phyloP scores from a whole-genome alignment of 2,329 filamentous ascomycete genomes.

The Fusarium nisikadoi region DNA sequence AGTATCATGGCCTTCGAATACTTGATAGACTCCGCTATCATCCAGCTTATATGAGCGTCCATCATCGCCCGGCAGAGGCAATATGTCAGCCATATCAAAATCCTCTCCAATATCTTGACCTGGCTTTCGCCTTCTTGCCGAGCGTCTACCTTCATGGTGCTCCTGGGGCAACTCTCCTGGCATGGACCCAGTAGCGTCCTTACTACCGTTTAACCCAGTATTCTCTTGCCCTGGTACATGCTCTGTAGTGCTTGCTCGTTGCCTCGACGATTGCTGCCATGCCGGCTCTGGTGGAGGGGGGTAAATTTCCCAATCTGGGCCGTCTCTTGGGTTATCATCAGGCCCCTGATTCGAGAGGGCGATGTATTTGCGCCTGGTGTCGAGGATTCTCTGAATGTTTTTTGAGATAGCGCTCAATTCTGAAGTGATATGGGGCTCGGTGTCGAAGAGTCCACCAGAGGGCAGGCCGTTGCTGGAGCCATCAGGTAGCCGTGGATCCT shows the following conservation, averaged over 20 bases:
- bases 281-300: slow-evolving; percentile 91
- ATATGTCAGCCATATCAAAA: slow-evolving; percentile 82
- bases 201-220: slow-evolving; percentile 15
- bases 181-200: slow-evolving; percentile 9
- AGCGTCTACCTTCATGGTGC: slow-evolving; percentile 53
- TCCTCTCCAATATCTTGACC: slow-evolving; percentile 93
- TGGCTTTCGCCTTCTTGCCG: slow-evolving; percentile 77
- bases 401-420: slow-evolving; percentile 89
- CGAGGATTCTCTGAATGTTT: slow-evolving; percentile 89
- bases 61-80: slow-evolving; percentile 77
- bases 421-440: slow-evolving; percentile 81
- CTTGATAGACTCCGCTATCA: slow-evolving; percentile 88
- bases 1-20: slow-evolving; percentile 77
- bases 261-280: slow-evolving; percentile 64
- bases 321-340: slow-evolving; percentile 88
- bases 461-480: slow-evolving; percentile 37
- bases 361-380: slow-evolving; percentile 90
- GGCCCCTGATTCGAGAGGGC: slow-evolving; percentile 83
- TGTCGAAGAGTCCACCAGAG: slow-evolving; percentile 69
- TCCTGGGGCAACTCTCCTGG: slow-evolving; percentile 32
- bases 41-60: slow-evolving; percentile 84
- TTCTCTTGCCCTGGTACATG: slow-evolving; percentile 37
- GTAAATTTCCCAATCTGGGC: slow-evolving; percentile 86
- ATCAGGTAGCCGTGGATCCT: slow-evolving; percentile 27
- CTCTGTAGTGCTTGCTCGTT: slow-evolving; percentile 19